A percentile compares a stretch with the other conserved stretches of the same genome.
phyloP scores from a whole-genome alignment of 805 yeast species.

The Gaillardinia entomophila region DNA sequence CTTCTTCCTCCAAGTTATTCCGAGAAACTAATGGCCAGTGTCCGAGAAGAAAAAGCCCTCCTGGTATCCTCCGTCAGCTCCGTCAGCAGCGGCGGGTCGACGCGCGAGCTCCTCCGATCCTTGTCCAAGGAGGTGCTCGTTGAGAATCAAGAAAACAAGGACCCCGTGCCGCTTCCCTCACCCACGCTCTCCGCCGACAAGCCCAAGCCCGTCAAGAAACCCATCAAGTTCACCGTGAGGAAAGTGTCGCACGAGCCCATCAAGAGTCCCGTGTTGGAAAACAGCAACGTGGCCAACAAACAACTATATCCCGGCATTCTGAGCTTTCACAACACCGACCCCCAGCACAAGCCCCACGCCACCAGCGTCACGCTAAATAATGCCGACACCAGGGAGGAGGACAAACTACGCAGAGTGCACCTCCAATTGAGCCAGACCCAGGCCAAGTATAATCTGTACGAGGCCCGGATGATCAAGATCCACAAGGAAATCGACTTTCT shows the following conservation, averaged over 20 bases:
- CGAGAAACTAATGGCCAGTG: neutral
- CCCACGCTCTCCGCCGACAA: neutral
- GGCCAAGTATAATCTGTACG: conserved; percentile 29
- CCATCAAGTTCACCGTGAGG: conserved; percentile 28
- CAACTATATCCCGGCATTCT: neutral
- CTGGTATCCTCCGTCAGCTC: neutral
- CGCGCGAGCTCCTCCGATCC: neutral
- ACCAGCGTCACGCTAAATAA: neutral
- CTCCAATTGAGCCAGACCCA: conserved; percentile 15
- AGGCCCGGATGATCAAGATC: conserved; percentile 27
- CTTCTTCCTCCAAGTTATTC: no score
- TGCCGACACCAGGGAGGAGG: neutral
- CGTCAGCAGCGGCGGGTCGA: neutral
- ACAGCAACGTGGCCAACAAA: neutral
- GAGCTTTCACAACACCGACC: neutral
- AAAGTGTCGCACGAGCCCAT: conserved; percentile 26
- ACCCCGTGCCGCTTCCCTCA: neutral
- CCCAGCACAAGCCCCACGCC: neutral
- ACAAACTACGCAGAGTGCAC: neutral
- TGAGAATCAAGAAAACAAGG: neutral
- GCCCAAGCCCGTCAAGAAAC: conserved; percentile 9
- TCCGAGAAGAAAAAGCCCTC: neutral
- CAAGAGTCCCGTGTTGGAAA: conserved; percentile 6
- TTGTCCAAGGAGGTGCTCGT: neutral
- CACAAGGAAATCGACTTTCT: conserved; percentile 35